Percentiles rank a stretch among this genome's conserved stretches.
phyloP scores from a whole-genome alignment of 2,329 filamentous ascomycete genomes.

The Lachnellula willkommii region DNA sequence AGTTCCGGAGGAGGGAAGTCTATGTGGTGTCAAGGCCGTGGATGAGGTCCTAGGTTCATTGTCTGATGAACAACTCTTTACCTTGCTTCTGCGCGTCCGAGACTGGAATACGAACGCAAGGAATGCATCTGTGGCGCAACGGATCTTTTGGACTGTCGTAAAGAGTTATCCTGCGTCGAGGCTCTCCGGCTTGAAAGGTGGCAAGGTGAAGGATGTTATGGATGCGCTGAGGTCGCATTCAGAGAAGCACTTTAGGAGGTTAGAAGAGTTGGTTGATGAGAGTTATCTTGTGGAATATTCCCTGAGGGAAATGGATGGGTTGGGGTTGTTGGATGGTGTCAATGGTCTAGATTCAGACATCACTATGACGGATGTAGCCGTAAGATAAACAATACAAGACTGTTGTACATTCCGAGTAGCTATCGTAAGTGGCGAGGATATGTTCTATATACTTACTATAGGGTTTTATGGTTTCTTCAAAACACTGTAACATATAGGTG shows the following conservation, averaged over 20 bases:
- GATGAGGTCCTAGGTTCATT: conserved; percentile 77
- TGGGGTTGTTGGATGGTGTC: conserved; percentile 3
- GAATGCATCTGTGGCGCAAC: conserved; percentile 78
- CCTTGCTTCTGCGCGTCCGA: conserved; percentile 71
- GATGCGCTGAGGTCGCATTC: conserved; percentile 87
- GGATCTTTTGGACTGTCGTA: conserved; percentile 73
- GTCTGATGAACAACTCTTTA: conserved; percentile 79
- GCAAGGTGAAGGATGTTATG: conserved; percentile 73
- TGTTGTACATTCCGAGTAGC: no score
- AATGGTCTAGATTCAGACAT: no score
- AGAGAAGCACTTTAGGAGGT: conserved; percentile 82
- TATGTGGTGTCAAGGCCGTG: conserved; percentile 63
- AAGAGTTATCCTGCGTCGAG: conserved; percentile 74
- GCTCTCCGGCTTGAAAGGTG: conserved; percentile 63
- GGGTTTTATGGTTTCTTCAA: no score
- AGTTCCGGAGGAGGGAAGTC: conserved; percentile 54
- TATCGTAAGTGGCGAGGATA: no score
- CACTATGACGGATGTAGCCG: no score
- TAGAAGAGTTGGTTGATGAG: conserved; percentile 88
- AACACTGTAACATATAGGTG: no score
- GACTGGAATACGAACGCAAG: conserved; percentile 98
- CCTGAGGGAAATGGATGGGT: conserved; percentile 76
- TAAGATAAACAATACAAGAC: no score
- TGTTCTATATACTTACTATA: no score
- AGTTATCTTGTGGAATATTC: conserved; percentile 94